Evolutionary conservation across 805 yeast species (phyloP).

Genomic region (Zygosaccharomyces bailii): DNA sequence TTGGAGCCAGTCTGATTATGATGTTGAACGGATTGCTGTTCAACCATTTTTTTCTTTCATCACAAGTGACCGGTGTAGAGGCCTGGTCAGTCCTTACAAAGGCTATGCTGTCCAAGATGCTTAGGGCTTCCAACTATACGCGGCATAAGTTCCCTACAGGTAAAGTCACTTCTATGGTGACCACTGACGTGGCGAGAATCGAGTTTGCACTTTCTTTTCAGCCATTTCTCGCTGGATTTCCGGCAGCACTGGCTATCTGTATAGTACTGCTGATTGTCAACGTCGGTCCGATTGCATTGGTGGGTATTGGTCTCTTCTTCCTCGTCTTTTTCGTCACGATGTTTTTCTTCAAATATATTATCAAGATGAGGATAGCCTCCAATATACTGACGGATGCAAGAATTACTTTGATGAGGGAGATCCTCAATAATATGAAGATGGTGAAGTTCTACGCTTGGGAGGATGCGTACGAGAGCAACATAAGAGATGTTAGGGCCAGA

Average conservation of each 20-base stretch:
- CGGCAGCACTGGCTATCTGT: conserved; percentile 59
- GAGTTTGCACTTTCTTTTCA: conserved; percentile 72
- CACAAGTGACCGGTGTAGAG: conserved; percentile 66
- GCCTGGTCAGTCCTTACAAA: conserved; percentile 68
- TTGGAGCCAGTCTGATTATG: conserved; percentile 63
- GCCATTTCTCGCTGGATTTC: conserved; percentile 61
- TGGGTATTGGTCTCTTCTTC: conserved; percentile 62
- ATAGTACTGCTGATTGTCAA: conserved; percentile 61
- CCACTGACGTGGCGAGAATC: conserved; percentile 77
- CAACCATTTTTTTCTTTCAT: conserved; percentile 61
- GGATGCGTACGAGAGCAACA: conserved; percentile 59
- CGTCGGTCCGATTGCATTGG: conserved; percentile 68
- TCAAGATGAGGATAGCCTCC: conserved; percentile 54
- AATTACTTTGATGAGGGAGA: conserved; percentile 72
- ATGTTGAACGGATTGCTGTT: conserved; percentile 45
- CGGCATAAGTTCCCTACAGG: conserved; percentile 62
- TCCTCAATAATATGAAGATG: conserved; percentile 71
- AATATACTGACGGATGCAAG: conserved; percentile 70
- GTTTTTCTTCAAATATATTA: conserved; percentile 47
- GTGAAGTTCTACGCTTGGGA: conserved; percentile 94
- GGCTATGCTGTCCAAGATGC: conserved; percentile 65
- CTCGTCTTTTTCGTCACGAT: conserved; percentile 42
- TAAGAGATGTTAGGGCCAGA: conserved; percentile 51
- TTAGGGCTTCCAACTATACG: conserved; percentile 55
- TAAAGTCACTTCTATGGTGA: conserved; percentile 69